Base-by-base conservation (phyloP, 2,329 filamentous ascomycete species). In the Byssothecium circinans region DNA sequence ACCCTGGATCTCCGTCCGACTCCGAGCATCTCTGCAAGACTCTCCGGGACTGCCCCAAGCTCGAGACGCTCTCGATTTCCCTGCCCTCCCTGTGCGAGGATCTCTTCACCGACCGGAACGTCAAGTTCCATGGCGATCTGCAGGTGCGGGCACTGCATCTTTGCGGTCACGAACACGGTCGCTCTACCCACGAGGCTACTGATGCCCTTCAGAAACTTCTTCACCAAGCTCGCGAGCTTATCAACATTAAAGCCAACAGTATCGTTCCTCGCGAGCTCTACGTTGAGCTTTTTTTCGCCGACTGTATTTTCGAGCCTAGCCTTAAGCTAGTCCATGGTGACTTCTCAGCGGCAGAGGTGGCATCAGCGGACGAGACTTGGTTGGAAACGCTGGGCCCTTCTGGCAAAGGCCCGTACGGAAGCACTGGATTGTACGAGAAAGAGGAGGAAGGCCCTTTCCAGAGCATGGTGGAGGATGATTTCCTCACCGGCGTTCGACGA, bases 251-350 rank as follows among this genome's bases (percentile, higher is more conserved):
- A 22, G 65, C 67, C 3, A 67, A 70, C 11, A 68, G 69, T 48
- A 58, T 64, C 19, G 61, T 69, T 25, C 69, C 69, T 7, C 61
- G 56, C 22, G 65, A 73, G 20, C 69, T 79, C 2, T 72, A 71
- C 45, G 67, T 78, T 38, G 76, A 79, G 54, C 62, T 79, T 22
- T 79, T 79, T 70, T 78, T 78, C 57, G 74, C 74, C 2, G 75
- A 76, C 49, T 76, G 72, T 64, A 78, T 79, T 54, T 79, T 79
- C 59, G 74, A 78, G 47, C 76, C 76, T 0, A 70, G 70, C 38
- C 70, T 72, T 51, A 56, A 63, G 14, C 59, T 74, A 11, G 76
- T 78, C 10, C 76, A 79, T 43, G 76, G 76, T 40, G 76, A 78
- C 47, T 78, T 79, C 52, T 65, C 73, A 19, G 57, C 76, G 12